phyloP scores from a whole-genome alignment of 192 early-diverging fungal genomes.

The Ramicandelaber brevisporus region DNA sequence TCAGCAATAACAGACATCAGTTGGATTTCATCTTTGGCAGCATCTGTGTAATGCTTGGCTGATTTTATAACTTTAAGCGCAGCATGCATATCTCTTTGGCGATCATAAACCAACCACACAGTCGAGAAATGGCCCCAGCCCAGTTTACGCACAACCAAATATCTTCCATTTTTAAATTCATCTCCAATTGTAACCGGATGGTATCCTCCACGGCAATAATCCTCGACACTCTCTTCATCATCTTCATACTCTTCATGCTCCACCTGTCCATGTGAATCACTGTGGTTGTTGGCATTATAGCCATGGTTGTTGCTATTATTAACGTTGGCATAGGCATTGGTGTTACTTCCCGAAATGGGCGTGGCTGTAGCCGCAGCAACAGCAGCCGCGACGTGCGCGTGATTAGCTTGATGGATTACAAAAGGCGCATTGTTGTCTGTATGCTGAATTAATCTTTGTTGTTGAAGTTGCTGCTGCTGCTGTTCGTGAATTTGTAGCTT shows the following conservation, averaged over 20 bases:
- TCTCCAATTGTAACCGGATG: conserved; percentile 75
- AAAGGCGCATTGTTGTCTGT: too few relatives aligned
- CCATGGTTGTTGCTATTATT: neutral
- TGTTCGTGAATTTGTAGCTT: too few relatives aligned
- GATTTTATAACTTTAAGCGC: conserved; percentile 97
- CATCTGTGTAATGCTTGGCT: conserved; percentile 83
- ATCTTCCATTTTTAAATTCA: conserved; percentile 44
- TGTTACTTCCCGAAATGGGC: too few relatives aligned
- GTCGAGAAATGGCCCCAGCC: conserved; percentile 99
- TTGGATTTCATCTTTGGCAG: conserved; percentile 87
- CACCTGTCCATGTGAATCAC: conserved; percentile 8
- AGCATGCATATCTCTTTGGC: conserved; percentile 44
- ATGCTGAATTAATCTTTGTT: too few relatives aligned
- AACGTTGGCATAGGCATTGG: neutral
- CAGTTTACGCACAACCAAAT: conserved; percentile 72
- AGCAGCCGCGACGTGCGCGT: too few relatives aligned
- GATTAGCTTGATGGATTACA: too few relatives aligned
- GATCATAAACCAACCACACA: conserved; percentile 79
- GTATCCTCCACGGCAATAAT: conserved; percentile 87
- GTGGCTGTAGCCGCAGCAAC: too few relatives aligned
- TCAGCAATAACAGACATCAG: conserved; percentile 32
- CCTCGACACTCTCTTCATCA: conserved; percentile 72
- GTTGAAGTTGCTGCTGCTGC: too few relatives aligned
- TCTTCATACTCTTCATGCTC: conserved; percentile 22
- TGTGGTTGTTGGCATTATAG: neutral